Conservation (phyloP, 2,329 filamentous ascomycete genomes). For the Phialophora verrucosa region DNA sequence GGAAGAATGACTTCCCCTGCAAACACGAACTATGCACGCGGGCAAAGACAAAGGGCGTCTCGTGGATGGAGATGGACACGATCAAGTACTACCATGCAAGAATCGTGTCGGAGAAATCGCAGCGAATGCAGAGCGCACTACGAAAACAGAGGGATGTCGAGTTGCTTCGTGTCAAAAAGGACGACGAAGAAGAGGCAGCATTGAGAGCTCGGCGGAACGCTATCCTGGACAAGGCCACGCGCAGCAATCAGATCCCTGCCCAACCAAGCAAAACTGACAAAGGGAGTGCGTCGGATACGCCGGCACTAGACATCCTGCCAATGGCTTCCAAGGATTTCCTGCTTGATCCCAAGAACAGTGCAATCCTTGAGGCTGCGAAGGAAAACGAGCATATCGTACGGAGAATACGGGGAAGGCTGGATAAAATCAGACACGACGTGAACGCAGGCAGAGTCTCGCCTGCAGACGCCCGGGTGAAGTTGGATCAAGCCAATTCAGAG, state of each 20-base stretch:
- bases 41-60: slow-evolving; percentile 36
- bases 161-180: slow-evolving; percentile 35
- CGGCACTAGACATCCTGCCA: slow-evolving; percentile 27
- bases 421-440: slow-evolving; percentile 37
- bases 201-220: slow-evolving; percentile 26
- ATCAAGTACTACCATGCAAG: slow-evolving; percentile 38
- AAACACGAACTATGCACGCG: slow-evolving; percentile 37
- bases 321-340: slow-evolving; percentile 29
- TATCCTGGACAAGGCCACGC: slow-evolving; percentile 23
- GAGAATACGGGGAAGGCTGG: slow-evolving; percentile 33
- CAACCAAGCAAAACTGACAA: slow-evolving; percentile 11
- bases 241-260: background rate
- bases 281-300: slow-evolving; percentile 3
- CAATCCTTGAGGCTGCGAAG: slow-evolving; percentile 36
- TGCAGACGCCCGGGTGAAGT: slow-evolving; percentile 31
- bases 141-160: slow-evolving; percentile 40
- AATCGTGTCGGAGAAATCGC: slow-evolving; percentile 35
- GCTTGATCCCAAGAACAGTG: slow-evolving; percentile 33
- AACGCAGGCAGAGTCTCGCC: slow-evolving; percentile 34
- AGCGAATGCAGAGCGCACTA: slow-evolving; percentile 37
- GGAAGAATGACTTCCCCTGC: slow-evolving; percentile 22
- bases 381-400: slow-evolving; percentile 36
- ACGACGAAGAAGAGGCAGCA: slow-evolving; percentile 35
- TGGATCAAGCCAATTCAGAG: slow-evolving; percentile 36
- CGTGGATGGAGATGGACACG: slow-evolving; percentile 39